A percentile compares a stretch with the other conserved stretches of the same genome.
Evolutionary conservation across 176 grass and related monocot species (phyloP).

Genomic region (Aegilops longissima): DNA sequence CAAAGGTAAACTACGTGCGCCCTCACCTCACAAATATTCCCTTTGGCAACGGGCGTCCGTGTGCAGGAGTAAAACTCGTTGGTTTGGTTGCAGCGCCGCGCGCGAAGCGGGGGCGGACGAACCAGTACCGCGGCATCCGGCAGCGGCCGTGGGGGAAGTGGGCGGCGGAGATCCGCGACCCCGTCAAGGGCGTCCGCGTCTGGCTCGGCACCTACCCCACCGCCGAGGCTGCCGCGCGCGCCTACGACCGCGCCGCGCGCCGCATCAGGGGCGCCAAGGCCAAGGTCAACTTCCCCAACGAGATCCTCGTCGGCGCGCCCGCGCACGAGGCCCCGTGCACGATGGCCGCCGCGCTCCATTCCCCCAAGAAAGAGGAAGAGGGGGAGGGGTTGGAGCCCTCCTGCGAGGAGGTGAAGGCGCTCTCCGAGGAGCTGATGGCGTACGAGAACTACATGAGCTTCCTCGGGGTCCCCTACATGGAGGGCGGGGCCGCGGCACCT

Average conservation of each 20-base stretch:
- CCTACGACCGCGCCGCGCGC: conserved; percentile 82
- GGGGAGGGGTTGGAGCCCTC: background rate
- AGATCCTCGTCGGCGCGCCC: background rate
- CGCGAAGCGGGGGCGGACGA: conserved; percentile 63
- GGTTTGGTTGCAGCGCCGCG: conserved; percentile 26
- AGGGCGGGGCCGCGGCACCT: conserved; percentile 27
- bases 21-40: background rate
- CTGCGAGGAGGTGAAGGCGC: conserved; percentile 71
- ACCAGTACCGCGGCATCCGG: conserved; percentile 79
- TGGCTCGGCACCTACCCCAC: conserved; percentile 93
- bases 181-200: conserved; percentile 87
- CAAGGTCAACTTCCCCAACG: conserved; percentile 92
- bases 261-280: conserved; percentile 92
- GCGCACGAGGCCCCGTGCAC: background rate
- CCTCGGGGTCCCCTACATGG: conserved; percentile 86
- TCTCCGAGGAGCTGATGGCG: conserved; percentile 78
- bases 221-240: conserved; percentile 79
- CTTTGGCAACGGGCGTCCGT: background rate
- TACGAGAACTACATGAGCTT: conserved; percentile 94
- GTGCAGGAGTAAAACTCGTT: background rate
- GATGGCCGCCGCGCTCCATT: background rate
- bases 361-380: conserved; percentile 34
- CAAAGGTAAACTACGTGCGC: conserved; percentile 10
- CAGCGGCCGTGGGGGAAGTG: conserved; percentile 91
- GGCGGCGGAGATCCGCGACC: conserved; percentile 93